Percentiles rank a stretch among this genome's conserved stretches.
Evolutionary conservation across 2,329 filamentous ascomycete species (phyloP).

Genomic region (Stenocarpella maydis): DNA sequence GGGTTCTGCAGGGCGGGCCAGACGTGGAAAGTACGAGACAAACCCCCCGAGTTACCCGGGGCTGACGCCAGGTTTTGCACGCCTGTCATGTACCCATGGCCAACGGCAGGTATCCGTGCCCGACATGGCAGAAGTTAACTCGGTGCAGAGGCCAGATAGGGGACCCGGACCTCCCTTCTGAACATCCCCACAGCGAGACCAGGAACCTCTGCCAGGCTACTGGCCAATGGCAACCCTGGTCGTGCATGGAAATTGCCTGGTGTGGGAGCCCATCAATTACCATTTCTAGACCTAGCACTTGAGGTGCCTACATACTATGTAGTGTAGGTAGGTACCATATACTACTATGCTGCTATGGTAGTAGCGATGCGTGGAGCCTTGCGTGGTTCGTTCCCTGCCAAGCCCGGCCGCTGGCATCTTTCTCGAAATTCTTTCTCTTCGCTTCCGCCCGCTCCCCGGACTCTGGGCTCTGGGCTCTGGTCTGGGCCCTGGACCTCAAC

Average conservation of each 20-base stretch:
- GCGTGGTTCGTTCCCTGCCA: slow-evolving; percentile 21
- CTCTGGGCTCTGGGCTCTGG: neutral
- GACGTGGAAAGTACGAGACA: neutral
- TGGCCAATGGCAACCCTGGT: neutral
- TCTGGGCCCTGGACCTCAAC: neutral
- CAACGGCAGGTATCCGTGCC: neutral
- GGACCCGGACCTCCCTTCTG: slow-evolving; percentile 11
- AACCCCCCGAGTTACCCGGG: neutral
- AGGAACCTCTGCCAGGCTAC: slow-evolving; percentile 4
- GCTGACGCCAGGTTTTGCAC: neutral
- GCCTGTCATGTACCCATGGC: neutral
- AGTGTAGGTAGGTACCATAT: too few species aligned
- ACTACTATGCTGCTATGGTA: too few species aligned
- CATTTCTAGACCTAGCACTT: neutral
- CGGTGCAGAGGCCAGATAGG: slow-evolving; percentile 13
- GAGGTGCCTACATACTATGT: too few species aligned
- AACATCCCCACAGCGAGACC: slow-evolving; percentile 17
- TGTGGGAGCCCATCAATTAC: slow-evolving; percentile 24
- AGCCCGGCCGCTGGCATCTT: neutral
- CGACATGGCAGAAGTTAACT: neutral
- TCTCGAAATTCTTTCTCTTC: slow-evolving; percentile 25
- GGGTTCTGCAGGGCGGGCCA: neutral
- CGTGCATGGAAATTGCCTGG: slow-evolving; percentile 16
- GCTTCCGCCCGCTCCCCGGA: slow-evolving; percentile 9
- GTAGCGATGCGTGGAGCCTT: neutral